phyloP scores from a whole-genome alignment of 352 stramenopile genomes.

The Phytophthora boehmeriae region DNA sequence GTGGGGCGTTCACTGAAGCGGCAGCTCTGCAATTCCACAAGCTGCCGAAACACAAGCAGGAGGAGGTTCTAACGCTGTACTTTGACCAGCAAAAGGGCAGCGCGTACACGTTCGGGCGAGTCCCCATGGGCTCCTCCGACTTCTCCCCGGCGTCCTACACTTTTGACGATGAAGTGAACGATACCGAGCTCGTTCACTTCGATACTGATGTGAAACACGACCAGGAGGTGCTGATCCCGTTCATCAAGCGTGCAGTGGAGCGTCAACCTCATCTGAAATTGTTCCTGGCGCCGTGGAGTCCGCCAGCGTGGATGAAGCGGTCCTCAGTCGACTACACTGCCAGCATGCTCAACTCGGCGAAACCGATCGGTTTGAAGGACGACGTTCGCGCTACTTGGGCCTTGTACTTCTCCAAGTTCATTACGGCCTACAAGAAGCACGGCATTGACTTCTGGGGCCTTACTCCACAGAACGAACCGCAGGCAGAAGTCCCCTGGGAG shows the following conservation, averaged over 20 bases:
- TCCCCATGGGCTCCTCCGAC: slow-evolving; percentile 92
- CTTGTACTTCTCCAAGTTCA: slow-evolving; percentile 93
- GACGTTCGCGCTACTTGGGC: slow-evolving; percentile 78
- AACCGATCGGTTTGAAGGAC: slow-evolving; percentile 56
- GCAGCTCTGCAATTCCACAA: slow-evolving; percentile 89
- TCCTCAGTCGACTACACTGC: slow-evolving; percentile 45
- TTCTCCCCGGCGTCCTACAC: slow-evolving; percentile 89
- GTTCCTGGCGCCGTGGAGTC: slow-evolving; percentile 89
- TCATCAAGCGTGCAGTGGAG: slow-evolving; percentile 73
- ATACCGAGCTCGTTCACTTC: slow-evolving; percentile 81
- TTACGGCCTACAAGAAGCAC: slow-evolving; percentile 89
- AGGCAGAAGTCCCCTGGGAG: slow-evolving; percentile 76
- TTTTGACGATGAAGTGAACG: slow-evolving; percentile 81
- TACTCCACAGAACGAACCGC: slow-evolving; percentile 91
- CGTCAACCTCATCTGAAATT: slow-evolving; percentile 78
- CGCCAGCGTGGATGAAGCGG: slow-evolving; percentile 90
- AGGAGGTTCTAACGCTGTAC: slow-evolving; percentile 88
- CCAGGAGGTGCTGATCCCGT: slow-evolving; percentile 80
- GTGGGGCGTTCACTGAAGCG: slow-evolving; percentile 93
- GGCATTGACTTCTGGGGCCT: slow-evolving; percentile 88
- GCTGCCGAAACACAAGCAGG: slow-evolving; percentile 75
- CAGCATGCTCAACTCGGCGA: slow-evolving; percentile 67
- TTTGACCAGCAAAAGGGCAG: slow-evolving; percentile 84
- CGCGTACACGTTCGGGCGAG: slow-evolving; percentile 88
- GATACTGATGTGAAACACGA: slow-evolving; percentile 79